phyloP scores from a whole-genome alignment of 164 flowering plant genomes.

The Litsea cubeba region DNA sequence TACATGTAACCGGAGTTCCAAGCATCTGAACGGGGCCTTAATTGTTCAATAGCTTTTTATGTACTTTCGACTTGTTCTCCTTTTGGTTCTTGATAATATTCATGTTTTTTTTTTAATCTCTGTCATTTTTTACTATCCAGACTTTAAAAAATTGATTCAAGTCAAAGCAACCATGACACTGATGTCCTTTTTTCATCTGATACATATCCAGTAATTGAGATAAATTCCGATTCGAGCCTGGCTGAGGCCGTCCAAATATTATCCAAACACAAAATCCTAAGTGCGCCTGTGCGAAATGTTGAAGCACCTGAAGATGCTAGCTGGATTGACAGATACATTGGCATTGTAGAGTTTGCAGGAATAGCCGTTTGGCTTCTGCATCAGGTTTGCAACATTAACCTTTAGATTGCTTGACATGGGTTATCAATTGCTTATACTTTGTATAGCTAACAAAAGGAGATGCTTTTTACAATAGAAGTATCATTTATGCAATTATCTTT shows the following conservation, averaged over 20 bases:
- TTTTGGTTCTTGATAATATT: background rate
- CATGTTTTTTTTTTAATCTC: background rate
- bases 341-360: conserved; percentile 92
- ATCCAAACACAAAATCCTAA: conserved; percentile 62
- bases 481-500: background rate
- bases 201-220: conserved; percentile 63
- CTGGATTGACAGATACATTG: conserved; percentile 95
- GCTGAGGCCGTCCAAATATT: conserved; percentile 84
- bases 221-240: conserved; percentile 71
- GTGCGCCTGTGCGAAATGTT: conserved; percentile 90
- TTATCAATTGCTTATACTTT: background rate
- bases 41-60: background rate
- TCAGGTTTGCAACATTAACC: conserved; percentile 54
- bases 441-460: background rate
- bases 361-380: conserved; percentile 94
- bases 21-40: no score
- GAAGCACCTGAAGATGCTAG: conserved; percentile 87
- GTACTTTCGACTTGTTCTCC: background rate
- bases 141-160: background rate
- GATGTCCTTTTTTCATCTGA: background rate
- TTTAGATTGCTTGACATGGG: background rate
- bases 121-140: background rate
- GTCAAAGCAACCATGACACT: background rate
- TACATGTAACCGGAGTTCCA: no score
- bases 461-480: background rate